A percentile compares a stretch with the other conserved stretches of the same genome.
These are phyloP conservation scores for Rickenella mellea DNA, from an alignment of 768 basidiomycete species.

Conservation along the genomic window DNA sequence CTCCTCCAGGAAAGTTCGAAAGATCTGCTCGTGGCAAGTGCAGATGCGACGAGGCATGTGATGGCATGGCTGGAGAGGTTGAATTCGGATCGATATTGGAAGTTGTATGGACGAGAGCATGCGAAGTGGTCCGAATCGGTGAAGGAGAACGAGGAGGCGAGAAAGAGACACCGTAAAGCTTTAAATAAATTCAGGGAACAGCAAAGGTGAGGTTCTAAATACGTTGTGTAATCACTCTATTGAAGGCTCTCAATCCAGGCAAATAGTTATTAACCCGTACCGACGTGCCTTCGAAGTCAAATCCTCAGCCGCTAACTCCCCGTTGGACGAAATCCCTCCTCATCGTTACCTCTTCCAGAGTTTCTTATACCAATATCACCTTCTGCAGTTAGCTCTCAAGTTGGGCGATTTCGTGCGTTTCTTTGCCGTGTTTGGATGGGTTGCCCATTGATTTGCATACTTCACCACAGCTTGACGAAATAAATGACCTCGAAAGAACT, in stretches of 20 bases:
- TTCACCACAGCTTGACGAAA: slow-evolving; percentile 40
- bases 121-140: slow-evolving; percentile 23
- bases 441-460: not conserved
- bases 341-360: slow-evolving; percentile 69
- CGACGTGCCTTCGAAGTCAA: not conserved
- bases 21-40: slow-evolving; percentile 38
- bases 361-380: slow-evolving; percentile 59
- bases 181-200: slow-evolving; percentile 40
- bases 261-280: not conserved
- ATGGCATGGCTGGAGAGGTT: slow-evolving; percentile 42
- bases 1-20: slow-evolving; percentile 45
- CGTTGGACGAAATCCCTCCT: slow-evolving; percentile 34
- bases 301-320: not conserved
- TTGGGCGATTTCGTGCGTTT: slow-evolving; percentile 31
- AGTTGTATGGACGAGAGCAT: slow-evolving; percentile 18
- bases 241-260: not conserved
- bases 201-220: slow-evolving; percentile 36
- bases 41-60: slow-evolving; percentile 28
- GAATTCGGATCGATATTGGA: slow-evolving; percentile 27
- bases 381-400: slow-evolving; percentile 26
- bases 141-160: slow-evolving; percentile 26
- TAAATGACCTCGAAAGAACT: slow-evolving; percentile 42
- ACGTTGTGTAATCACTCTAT: not conserved
- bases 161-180: slow-evolving; percentile 23
- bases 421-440: not conserved